Evolutionary conservation across 148 eudicot genomes (phyloP), one percentile per base, ranked within the genome.

Genomic region (Tetragonia tetragonoides): DNA sequence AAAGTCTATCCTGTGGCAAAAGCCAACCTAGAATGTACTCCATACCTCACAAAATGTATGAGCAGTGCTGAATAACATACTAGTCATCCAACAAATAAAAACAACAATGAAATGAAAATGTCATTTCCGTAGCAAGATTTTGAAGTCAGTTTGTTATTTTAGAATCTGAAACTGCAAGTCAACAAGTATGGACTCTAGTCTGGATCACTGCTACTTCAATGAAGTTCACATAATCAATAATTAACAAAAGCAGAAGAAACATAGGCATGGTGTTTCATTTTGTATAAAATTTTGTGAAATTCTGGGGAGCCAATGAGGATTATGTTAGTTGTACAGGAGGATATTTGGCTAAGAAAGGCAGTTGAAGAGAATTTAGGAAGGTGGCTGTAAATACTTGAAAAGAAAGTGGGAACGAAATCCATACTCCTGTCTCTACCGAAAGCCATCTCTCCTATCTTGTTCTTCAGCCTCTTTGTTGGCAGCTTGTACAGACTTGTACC

Each of bases 401-500:
- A 40, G 24, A 18, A 66, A 74, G 56, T 23, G 70, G 66, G 18
- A 66, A 73, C 21, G 23, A 73, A 40, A 21, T 39, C 10, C 68
- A 47, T 57, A 57, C 73, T 66, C 56, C 49, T 9, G 39, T 61
- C 72, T 64, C 70, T 84, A 83, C 53, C 37, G 75, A 76, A 71
- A 90, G 69, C 98, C 98, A 72, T 94, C 98, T 81, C 87, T 90
- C 59, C 86, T 80, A 81, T 94, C 98, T 83, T 94, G 98, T 73
- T 94, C 98, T 75, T 94, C 98, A 61, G 98, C 98, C 80, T 94
- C 98, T 88, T 92, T 92, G 72, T 93, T 95, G 68, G 97, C 97
- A 79, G 77, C 84, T 90, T 93, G 87, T 77, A 95, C 99, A 18
- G 99, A 89, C 85, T 95, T 95, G 86, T 56, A 95, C 99, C 97